Conservation (phyloP, 371 early-diverging fungal species). For the Sporodiniella umbellata region DNA sequence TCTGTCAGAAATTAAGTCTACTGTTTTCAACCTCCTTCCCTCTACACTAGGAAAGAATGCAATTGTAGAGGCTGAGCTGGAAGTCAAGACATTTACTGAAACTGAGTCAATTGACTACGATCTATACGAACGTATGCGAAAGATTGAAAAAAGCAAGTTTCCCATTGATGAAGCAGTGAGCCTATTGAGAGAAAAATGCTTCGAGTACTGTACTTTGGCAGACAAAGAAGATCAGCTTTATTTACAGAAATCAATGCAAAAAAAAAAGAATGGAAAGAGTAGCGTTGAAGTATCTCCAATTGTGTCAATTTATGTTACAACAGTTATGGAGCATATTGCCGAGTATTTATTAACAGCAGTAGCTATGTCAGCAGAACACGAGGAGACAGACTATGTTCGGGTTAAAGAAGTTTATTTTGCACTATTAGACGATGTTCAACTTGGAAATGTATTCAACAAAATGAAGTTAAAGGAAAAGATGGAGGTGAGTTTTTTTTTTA, state of each 20-base stretch:
- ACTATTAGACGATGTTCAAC: slow-evolving; percentile 54
- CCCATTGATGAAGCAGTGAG: slow-evolving; percentile 24
- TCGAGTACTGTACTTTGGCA: slow-evolving; percentile 58
- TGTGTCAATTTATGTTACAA: slow-evolving; percentile 66
- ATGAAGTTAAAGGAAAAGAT: slow-evolving; percentile 54
- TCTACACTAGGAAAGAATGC: slow-evolving; percentile 64
- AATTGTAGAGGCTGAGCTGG: slow-evolving; percentile 66
- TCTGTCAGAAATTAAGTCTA: slow-evolving; percentile 51
- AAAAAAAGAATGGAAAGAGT: slow-evolving; percentile 4
- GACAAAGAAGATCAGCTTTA: slow-evolving; percentile 38
- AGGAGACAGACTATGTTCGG: slow-evolving; percentile 58
- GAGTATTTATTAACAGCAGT: slow-evolving; percentile 58
- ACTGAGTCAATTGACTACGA: slow-evolving; percentile 52
- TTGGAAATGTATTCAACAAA: slow-evolving; percentile 47
- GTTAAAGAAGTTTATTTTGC: slow-evolving; percentile 60
- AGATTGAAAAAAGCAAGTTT: slow-evolving; percentile 22
- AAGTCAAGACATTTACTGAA: slow-evolving; percentile 62
- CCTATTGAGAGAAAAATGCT: slow-evolving; percentile 51
- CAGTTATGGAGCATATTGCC: slow-evolving; percentile 63
- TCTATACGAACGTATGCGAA: slow-evolving; percentile 43
- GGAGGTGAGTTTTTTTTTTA: slow-evolving; percentile 35
- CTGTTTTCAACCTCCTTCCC: slow-evolving; percentile 50
- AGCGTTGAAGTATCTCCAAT: slow-evolving; percentile 50
- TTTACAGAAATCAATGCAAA: slow-evolving; percentile 17
- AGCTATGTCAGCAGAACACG: slow-evolving; percentile 58